A percentile compares a stretch with the other conserved stretches of the same genome.
Evolutionary conservation across 2,329 filamentous ascomycete genomes (phyloP).

Genomic region (Claviceps sp.): DNA sequence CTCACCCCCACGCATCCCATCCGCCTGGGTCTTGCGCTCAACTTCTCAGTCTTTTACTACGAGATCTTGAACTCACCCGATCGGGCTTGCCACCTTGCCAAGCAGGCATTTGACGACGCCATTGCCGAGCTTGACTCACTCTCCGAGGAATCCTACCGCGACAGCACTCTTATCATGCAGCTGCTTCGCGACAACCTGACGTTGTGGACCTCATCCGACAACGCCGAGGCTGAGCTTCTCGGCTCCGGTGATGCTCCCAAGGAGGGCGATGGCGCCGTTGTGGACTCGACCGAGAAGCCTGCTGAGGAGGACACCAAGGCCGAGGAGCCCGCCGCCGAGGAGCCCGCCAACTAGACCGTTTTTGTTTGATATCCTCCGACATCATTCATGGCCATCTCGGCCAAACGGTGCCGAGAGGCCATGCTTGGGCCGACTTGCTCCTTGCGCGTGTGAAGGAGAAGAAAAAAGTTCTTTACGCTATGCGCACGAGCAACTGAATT

Average conservation of each 20-base stretch:
- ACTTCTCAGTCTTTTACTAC: constrained; percentile 99
- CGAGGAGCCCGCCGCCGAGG: constrained; percentile 25
- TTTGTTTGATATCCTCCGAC: constrained; percentile 18
- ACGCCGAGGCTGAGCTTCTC: constrained; percentile 59
- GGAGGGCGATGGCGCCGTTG: constrained; percentile 38
- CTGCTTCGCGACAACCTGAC: constrained; percentile 95
- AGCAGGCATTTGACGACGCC: constrained; percentile 97
- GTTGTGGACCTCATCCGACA: constrained; percentile 93
- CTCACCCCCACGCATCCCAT: constrained; percentile 96
- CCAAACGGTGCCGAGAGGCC: constrained; percentile 22
- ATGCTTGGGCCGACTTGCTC: constrained; percentile 14
- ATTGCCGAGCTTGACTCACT: constrained; percentile 97
- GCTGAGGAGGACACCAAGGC: constrained; percentile 32
- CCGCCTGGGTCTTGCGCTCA: constrained; percentile 90
- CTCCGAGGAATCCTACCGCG: constrained; percentile 95
- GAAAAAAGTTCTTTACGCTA: constrained; percentile 5
- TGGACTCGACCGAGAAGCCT: constrained; percentile 18
- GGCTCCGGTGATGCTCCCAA: constrained; percentile 39
- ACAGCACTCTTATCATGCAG: constrained; percentile 99
- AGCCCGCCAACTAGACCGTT: constrained; percentile 39
- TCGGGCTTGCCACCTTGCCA: constrained; percentile 93
- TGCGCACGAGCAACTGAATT: constrained; percentile 13
- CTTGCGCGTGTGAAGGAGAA: constrained; percentile 4
- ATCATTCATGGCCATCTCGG: constrained; percentile 24
- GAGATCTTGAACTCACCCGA: constrained; percentile 98